Evolutionary conservation across 2,329 filamentous ascomycete species (phyloP).

Genomic region (Colletotrichum somersetense): DNA sequence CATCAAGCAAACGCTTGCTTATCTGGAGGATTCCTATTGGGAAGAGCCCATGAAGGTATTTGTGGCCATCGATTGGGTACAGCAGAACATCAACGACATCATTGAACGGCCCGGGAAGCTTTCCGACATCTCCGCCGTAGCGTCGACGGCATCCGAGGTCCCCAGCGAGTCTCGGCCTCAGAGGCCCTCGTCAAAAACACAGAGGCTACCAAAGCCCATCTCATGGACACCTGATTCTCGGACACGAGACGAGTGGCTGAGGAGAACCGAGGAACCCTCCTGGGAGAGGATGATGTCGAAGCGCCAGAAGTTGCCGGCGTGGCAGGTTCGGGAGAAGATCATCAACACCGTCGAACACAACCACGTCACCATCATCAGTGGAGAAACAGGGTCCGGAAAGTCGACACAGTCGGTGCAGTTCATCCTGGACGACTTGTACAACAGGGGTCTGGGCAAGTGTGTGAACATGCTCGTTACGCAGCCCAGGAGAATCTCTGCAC

Average conservation of each 20-base stretch:
- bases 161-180: conserved; percentile 45
- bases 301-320: conserved; percentile 84
- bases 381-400: conserved; percentile 97
- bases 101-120: conserved; percentile 87
- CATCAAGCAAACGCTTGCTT: conserved; percentile 79
- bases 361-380: conserved; percentile 95
- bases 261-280: conserved; percentile 72
- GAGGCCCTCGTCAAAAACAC: conserved; percentile 47
- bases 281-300: conserved; percentile 82
- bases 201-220: conserved; percentile 69
- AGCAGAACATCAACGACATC: conserved; percentile 84
- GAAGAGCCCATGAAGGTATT: conserved; percentile 93
- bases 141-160: conserved; percentile 74
- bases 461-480: conserved; percentile 97
- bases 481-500: conserved; percentile 91
- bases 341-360: conserved; percentile 80
- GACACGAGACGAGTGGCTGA: conserved; percentile 77
- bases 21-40: conserved; percentile 77
- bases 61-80: conserved; percentile 90
- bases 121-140: conserved; percentile 84
- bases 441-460: conserved; percentile 77
- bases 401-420: conserved; percentile 98
- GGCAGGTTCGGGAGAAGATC: conserved; percentile 83
- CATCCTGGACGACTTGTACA: conserved; percentile 90
- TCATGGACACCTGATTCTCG: conserved; percentile 71